A percentile compares a stretch with the other conserved stretches of the same genome.
Evolutionary conservation across 257 asterid genomes (phyloP).

Genomic region (Solanum habrochaites): DNA sequence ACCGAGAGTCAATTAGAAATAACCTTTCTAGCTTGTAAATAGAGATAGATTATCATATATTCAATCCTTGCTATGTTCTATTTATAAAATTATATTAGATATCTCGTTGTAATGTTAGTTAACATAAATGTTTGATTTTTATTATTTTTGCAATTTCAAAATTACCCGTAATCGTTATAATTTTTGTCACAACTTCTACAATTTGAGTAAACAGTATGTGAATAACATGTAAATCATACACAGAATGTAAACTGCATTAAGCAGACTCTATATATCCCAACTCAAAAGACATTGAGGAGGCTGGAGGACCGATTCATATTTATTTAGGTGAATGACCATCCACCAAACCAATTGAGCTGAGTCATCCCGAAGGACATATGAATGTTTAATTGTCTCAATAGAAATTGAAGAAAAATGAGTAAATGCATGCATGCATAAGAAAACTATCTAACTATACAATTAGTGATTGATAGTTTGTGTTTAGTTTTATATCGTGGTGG

Average conservation of each 20-base stretch:
- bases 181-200: no score
- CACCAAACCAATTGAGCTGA: neutral
- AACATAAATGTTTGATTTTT: neutral
- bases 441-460: neutral
- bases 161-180: no score
- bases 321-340: neutral
- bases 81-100: no score
- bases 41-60: no score
- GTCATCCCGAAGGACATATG: neutral
- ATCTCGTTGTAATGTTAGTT: neutral
- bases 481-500: neutral
- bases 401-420: neutral
- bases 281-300: no score
- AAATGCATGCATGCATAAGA: neutral
- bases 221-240: no score
- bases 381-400: neutral
- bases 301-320: no score
- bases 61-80: neutral
- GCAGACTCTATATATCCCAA: no score
- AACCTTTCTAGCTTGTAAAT: no score
- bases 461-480: neutral
- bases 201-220: no score
- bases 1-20: neutral
- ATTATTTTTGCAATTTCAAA: fast-evolving
- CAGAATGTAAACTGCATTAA: neutral